These are phyloP conservation scores for Xanthoconium purpureum DNA, from an alignment of 768 basidiomycete genomes.

Conservation along the genomic window DNA sequence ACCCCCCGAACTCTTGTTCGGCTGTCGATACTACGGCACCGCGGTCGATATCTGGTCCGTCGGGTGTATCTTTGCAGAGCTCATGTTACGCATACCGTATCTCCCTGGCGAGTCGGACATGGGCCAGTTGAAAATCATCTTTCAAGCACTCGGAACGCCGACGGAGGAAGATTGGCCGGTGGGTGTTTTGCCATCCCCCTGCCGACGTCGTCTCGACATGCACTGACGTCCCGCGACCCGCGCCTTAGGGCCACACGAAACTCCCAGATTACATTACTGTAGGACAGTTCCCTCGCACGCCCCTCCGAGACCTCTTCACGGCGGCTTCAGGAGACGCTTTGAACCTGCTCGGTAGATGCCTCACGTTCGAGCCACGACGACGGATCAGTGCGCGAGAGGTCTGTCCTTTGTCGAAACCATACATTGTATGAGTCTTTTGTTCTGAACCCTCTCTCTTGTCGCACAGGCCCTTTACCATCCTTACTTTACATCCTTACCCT, in stretches of 20 bases:
- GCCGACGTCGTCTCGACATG: neutral
- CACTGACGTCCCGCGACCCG: neutral
- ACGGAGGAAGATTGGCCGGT: constrained; percentile 98
- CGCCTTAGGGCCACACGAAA: constrained; percentile 75
- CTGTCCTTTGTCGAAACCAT: constrained; percentile 20
- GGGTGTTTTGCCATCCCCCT: constrained; percentile 24
- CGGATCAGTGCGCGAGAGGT: constrained; percentile 82
- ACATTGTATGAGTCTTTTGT: neutral
- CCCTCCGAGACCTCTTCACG: constrained; percentile 83
- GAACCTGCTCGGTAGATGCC: constrained; percentile 74
- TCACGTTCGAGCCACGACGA: constrained; percentile 82
- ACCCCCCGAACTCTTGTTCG: constrained; percentile 92
- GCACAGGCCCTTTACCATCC: constrained; percentile 77
- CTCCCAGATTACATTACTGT: constrained; percentile 88
- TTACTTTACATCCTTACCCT: constrained; percentile 84
- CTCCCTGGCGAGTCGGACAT: constrained; percentile 94
- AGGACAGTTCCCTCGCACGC: constrained; percentile 80
- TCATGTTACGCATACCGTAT: constrained; percentile 95
- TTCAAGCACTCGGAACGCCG: constrained; percentile 92
- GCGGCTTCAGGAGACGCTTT: constrained; percentile 85
- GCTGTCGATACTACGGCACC: constrained; percentile 84
- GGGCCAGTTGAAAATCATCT: constrained; percentile 94
- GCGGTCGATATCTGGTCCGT: constrained; percentile 97
- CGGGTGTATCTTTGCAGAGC: constrained; percentile 95
- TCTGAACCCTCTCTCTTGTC: neutral